These are phyloP conservation scores for Hymenoscyphus scutula DNA, from an alignment of 2,329 filamentous ascomycete genomes.

Conservation along the genomic window DNA sequence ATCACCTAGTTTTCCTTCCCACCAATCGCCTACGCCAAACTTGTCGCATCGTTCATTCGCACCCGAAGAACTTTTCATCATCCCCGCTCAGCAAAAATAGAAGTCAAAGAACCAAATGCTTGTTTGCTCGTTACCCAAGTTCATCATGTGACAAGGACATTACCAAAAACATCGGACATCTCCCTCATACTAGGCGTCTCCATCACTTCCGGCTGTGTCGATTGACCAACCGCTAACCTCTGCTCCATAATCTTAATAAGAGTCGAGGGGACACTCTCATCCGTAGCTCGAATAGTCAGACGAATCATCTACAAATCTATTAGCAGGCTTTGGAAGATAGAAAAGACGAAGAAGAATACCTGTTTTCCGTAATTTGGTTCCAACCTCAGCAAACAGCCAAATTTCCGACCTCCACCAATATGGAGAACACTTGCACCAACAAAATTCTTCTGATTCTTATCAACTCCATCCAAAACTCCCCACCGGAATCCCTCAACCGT, in stretches of 20 bases:
- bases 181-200: constrained; percentile 32
- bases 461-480: constrained; percentile 80
- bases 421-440: constrained; percentile 87
- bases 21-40: not conserved
- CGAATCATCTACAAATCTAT: constrained; percentile 77
- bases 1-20: not conserved
- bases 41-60: not conserved
- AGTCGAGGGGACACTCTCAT: constrained; percentile 79
- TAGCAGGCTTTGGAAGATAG: constrained; percentile 15
- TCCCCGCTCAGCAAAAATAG: not conserved
- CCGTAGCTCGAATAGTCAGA: constrained; percentile 88
- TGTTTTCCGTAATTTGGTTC: constrained; percentile 92
- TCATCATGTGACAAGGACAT: constrained; percentile 32
- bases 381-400: constrained; percentile 86
- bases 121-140: not conserved
- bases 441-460: constrained; percentile 90
- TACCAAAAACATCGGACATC: constrained; percentile 36
- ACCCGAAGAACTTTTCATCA: constrained; percentile 1
- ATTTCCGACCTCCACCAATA: constrained; percentile 81
- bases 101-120: not conserved
- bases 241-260: constrained; percentile 87
- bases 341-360: constrained; percentile 55
- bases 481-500: constrained; percentile 84
- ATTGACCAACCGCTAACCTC: constrained; percentile 58
- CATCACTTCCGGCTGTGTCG: constrained; percentile 25